These are phyloP conservation scores for Ustilago trichophora DNA, from an alignment of 1,284 basidiomycete genomes.

Conservation along the genomic window DNA sequence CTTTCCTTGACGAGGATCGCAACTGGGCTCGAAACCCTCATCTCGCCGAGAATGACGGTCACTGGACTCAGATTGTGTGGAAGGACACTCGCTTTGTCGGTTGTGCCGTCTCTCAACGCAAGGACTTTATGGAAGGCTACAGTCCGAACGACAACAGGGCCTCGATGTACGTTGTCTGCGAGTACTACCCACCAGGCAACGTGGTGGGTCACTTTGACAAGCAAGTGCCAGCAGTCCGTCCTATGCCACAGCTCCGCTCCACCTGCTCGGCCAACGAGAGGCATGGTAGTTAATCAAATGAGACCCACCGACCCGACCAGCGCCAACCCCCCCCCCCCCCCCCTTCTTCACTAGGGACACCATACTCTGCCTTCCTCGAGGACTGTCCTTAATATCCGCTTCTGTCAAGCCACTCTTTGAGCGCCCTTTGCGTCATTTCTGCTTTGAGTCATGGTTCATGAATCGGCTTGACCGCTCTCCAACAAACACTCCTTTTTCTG, in stretches of 20 bases:
- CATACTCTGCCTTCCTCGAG: no score
- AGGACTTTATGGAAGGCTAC: constrained; percentile 20
- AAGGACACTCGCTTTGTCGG: constrained; percentile 31
- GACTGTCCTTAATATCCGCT: no score
- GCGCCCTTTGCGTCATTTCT: neutral
- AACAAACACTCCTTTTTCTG: neutral
- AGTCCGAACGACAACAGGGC: neutral
- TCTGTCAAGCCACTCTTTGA: neutral
- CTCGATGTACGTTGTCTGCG: constrained; percentile 39
- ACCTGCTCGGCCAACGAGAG: constrained; percentile 38
- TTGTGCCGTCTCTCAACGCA: constrained; percentile 34
- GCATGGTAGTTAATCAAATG: constrained; percentile 20
- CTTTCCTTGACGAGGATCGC: constrained; percentile 47
- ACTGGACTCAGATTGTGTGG: constrained; percentile 40
- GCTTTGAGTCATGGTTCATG: neutral
- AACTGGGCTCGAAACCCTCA: constrained; percentile 25
- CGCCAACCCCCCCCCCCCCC: no score
- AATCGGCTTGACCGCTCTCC: neutral
- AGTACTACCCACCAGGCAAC: constrained; percentile 45
- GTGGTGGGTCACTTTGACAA: constrained; percentile 14
- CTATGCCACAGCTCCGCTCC: constrained; percentile 23
- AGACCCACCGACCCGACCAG: no score
- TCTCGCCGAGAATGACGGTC: constrained; percentile 14
- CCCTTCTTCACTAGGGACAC: no score
- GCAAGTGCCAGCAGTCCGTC: constrained; percentile 16